Conservation (phyloP, 2,329 filamentous ascomycete genomes). For the Fusarium sp. region DNA sequence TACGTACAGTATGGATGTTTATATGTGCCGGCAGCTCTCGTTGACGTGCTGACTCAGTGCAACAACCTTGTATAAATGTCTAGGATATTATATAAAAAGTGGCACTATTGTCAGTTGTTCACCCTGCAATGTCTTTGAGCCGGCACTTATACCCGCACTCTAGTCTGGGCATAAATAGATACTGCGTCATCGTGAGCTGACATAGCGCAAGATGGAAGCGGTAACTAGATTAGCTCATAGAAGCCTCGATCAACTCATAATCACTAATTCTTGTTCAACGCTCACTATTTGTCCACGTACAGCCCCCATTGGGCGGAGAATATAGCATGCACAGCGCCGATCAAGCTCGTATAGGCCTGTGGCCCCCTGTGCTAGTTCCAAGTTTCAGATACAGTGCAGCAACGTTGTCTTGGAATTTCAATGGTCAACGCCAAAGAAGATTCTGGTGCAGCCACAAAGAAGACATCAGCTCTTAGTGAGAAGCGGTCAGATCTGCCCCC, state of each 20-base stretch:
- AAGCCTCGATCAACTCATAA: background rate
- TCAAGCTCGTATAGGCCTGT: slow-evolving; percentile 6
- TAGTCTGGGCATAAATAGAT: background rate
- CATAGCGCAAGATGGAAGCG: background rate
- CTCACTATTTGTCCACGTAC: background rate
- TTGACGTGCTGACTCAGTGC: background rate
- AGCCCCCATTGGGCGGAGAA: background rate
- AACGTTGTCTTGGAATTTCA: slow-evolving; percentile 11
- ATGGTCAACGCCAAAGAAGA: background rate
- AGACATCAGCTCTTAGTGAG: background rate
- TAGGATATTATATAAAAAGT: slow-evolving; percentile 1
- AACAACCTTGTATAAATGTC: background rate
- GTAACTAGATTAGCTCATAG: background rate
- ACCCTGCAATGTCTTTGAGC: background rate
- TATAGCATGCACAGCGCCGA: background rate
- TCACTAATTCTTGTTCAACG: background rate
- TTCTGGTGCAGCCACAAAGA: slow-evolving; percentile 10
- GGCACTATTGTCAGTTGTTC: background rate
- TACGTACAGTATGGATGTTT: background rate
- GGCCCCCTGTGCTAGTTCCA: background rate
- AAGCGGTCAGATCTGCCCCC: background rate
- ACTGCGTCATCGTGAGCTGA: slow-evolving; percentile 15
- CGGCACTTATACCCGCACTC: background rate
- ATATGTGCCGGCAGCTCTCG: background rate
- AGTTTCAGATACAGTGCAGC: background rate